These are phyloP conservation scores for Gremmenia infestans DNA, from an alignment of 2,329 filamentous ascomycete genomes.

Conservation along the genomic window DNA sequence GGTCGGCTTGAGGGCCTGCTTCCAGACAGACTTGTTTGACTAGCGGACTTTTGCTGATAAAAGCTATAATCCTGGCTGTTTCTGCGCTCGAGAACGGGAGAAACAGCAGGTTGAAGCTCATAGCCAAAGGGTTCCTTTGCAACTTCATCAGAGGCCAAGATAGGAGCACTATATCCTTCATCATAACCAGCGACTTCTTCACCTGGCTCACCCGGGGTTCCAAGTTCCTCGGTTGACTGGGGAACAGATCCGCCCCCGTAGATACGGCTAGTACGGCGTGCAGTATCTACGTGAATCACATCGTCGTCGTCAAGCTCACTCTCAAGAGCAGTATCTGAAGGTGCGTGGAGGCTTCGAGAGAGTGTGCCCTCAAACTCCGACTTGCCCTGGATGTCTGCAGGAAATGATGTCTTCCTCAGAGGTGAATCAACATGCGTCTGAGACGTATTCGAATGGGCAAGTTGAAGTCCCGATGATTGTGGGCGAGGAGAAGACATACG, in stretches of 20 bases:
- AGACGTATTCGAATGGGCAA: slow-evolving; percentile 40
- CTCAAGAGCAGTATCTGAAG: slow-evolving; percentile 36
- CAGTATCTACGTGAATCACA: slow-evolving; percentile 72
- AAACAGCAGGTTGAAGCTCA: slow-evolving; percentile 73
- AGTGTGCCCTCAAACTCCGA: slow-evolving; percentile 32
- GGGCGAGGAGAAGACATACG: slow-evolving; percentile 67
- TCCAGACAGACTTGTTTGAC: slow-evolving; percentile 39
- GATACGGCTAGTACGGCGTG: slow-evolving; percentile 40
- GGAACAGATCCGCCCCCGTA: slow-evolving; percentile 36
- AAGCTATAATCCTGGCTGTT: slow-evolving; percentile 49
- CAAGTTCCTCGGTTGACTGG: slow-evolving; percentile 46
- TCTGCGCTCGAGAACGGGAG: slow-evolving; percentile 63
- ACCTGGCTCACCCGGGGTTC: slow-evolving; percentile 38
- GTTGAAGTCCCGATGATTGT: slow-evolving; percentile 33
- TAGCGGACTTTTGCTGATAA: slow-evolving; percentile 42
- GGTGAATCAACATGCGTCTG: slow-evolving; percentile 37
- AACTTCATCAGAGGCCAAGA: slow-evolving; percentile 84
- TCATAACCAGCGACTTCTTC: slow-evolving; percentile 46
- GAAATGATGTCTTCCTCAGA: slow-evolving; percentile 42
- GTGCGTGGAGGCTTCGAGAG: slow-evolving; percentile 32
- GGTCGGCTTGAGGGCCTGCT: slow-evolving; percentile 57
- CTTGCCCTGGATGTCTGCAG: slow-evolving; percentile 26
- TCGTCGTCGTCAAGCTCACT: slow-evolving; percentile 48
- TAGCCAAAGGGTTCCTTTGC: slow-evolving; percentile 65
- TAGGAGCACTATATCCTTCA: slow-evolving; percentile 67